phyloP scores from a whole-genome alignment of 306 rosid species.

The Dalbergia cochinchinensis region DNA sequence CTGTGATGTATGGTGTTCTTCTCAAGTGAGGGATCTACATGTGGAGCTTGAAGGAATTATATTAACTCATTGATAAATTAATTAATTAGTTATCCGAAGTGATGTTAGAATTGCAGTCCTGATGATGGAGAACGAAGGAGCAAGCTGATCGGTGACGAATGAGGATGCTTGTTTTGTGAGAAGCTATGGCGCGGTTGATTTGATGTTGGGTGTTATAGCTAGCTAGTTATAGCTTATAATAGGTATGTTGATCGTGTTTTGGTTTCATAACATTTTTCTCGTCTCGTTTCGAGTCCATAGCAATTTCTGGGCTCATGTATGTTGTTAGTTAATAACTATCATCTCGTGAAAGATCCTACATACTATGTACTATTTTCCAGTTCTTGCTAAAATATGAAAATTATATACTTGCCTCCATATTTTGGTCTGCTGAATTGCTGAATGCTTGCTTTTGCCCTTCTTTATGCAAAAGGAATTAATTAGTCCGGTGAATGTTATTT shows the following conservation, averaged over 20 bases:
- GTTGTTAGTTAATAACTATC: background rate
- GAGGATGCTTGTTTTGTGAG: background rate
- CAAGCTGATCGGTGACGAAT: background rate
- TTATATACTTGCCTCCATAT: too few species aligned
- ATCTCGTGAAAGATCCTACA: background rate
- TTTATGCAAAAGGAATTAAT: too few species aligned
- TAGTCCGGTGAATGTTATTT: too few species aligned
- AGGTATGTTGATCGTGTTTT: background rate
- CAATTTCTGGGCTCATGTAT: background rate
- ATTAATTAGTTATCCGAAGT: background rate
- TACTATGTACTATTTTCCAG: background rate
- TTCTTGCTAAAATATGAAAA: background rate
- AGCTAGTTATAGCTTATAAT: background rate
- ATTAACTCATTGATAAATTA: background rate
- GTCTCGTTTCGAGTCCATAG: background rate
- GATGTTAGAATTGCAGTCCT: background rate
- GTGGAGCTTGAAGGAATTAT: background rate
- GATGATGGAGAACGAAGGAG: background rate
- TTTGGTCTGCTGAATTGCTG: too few species aligned
- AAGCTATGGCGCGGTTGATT: background rate
- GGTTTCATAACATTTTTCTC: background rate
- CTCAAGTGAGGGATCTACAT: constrained; percentile 13
- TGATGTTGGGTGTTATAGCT: background rate
- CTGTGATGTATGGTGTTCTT: background rate
- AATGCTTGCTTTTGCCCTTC: too few species aligned